Conservation (phyloP, 345 rosid genomes). For the Melaleuca alternifolia region DNA sequence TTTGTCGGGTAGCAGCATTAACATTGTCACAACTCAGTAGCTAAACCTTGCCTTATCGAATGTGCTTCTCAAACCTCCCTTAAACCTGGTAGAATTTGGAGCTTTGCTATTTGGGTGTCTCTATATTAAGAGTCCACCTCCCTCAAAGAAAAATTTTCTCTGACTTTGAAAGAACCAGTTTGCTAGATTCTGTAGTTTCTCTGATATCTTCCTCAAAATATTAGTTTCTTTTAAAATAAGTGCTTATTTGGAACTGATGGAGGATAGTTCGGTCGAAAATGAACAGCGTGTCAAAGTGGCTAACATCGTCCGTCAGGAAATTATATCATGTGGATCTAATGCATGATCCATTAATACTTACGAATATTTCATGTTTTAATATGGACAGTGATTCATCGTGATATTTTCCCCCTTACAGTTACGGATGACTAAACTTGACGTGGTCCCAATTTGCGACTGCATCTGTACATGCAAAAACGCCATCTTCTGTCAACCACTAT, state of each 20-base stretch:
- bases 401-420: neutral
- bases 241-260: neutral
- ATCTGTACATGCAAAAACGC: neutral
- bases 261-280: neutral
- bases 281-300: neutral
- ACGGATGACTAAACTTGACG: neutral
- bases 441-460: neutral
- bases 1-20: neutral
- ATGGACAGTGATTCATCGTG: neutral
- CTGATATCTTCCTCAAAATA: neutral
- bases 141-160: neutral
- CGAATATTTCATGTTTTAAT: neutral
- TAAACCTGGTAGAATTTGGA: neutral
- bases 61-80: neutral
- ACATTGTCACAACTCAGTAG: neutral
- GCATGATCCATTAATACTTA: neutral
- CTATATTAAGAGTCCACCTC: neutral
- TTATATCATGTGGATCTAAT: neutral
- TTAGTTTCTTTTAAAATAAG: neutral
- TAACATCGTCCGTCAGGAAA: neutral
- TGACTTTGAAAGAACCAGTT: neutral
- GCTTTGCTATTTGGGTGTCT: neutral
- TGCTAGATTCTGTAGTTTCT: neutral
- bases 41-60: neutral
- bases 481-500: neutral